Evolutionary conservation across 2,329 filamentous ascomycete genomes (phyloP).

Genomic region (Phyllosticta capitalensis): DNA sequence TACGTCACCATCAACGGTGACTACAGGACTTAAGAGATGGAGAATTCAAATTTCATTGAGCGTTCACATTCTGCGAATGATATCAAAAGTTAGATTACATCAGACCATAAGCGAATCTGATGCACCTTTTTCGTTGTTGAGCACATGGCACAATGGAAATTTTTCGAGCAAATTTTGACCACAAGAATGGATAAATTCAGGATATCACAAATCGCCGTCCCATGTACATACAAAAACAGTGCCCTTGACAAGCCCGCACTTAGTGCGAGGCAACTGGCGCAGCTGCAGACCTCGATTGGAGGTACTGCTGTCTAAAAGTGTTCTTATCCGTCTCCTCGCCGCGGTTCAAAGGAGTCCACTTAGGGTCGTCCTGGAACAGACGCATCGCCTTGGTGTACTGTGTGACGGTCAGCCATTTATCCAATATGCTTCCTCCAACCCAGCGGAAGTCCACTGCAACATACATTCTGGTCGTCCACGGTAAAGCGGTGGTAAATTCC

Average conservation of each 20-base stretch:
- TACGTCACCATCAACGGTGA: conserved; percentile 64
- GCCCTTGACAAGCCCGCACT: not conserved
- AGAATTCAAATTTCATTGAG: not conserved
- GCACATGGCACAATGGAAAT: too few relatives aligned
- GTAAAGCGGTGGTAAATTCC: conserved; percentile 98
- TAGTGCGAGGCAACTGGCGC: not conserved
- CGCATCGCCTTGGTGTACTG: conserved; percentile 95
- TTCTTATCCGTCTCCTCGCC: conserved; percentile 69
- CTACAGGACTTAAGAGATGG: conserved; percentile 45
- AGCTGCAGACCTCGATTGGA: conserved; percentile 30
- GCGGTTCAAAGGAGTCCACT: conserved; percentile 92
- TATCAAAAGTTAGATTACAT: not conserved
- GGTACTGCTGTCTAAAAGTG: conserved; percentile 67
- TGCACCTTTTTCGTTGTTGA: not conserved
- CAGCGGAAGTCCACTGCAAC: too few relatives aligned
- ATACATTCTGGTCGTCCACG: conserved; percentile 80
- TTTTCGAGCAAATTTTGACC: not conserved
- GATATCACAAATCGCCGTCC: not conserved
- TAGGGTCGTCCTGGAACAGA: conserved; percentile 95
- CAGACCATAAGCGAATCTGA: not conserved
- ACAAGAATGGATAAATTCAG: not conserved
- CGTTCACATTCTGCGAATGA: not conserved
- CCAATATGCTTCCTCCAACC: not conserved
- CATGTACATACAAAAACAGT: not conserved
- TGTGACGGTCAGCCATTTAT: not conserved